Conservation (phyloP, 106 monocot species). For the Posidonia australis region DNA sequence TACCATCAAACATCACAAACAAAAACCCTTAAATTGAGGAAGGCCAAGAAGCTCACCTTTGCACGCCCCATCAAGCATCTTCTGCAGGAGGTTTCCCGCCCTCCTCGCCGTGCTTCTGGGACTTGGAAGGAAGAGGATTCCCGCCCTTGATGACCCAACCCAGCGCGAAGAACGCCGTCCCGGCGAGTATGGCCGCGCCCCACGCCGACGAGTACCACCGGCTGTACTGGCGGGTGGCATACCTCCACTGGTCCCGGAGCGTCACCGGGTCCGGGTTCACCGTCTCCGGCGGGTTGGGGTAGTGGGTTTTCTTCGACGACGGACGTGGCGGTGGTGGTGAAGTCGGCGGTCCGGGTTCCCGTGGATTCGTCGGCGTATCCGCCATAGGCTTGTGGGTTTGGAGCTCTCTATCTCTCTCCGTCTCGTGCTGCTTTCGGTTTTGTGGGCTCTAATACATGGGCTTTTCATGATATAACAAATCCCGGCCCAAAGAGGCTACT, state of each 20-base stretch:
- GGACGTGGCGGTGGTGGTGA: not conserved
- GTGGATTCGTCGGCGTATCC: not conserved
- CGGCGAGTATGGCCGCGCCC: slow-evolving; percentile 97
- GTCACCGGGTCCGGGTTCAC: slow-evolving; percentile 66
- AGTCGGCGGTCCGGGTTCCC: not conserved
- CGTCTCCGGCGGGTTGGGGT: slow-evolving; percentile 77
- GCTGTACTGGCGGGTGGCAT: slow-evolving; percentile 72
- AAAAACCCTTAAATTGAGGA: too few relatives aligned
- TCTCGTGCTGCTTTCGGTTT: too few relatives aligned
- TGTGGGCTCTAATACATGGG: too few relatives aligned
- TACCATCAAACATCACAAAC: too few relatives aligned
- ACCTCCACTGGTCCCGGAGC: slow-evolving; percentile 91
- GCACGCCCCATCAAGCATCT: not conserved
- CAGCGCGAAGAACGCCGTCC: slow-evolving; percentile 76
- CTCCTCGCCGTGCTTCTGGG: not conserved
- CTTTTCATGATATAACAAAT: too few relatives aligned
- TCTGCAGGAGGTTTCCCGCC: not conserved
- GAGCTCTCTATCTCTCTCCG: too few relatives aligned
- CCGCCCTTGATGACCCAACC: slow-evolving; percentile 94
- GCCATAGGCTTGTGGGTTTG: too few relatives aligned
- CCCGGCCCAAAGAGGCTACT: too few relatives aligned
- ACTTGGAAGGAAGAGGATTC: slow-evolving; percentile 71
- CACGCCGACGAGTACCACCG: slow-evolving; percentile 89
- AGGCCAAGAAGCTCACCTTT: too few relatives aligned
- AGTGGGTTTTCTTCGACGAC: not conserved